These are phyloP conservation scores for Phytophthora constricta DNA, from an alignment of 352 stramenopile genomes.

Conservation along the genomic window DNA sequence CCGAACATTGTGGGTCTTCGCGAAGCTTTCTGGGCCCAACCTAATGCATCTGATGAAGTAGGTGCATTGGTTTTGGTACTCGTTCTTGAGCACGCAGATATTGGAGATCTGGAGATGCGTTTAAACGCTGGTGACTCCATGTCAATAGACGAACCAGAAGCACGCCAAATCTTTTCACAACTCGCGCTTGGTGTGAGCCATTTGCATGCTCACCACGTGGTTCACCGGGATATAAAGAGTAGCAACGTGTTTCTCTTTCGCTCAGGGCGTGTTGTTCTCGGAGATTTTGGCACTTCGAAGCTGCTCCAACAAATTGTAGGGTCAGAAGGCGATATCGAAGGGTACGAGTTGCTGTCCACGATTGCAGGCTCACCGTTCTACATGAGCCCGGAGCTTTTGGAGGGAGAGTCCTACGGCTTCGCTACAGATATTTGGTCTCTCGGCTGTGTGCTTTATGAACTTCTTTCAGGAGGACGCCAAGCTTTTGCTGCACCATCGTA, in stretches of 20 bases:
- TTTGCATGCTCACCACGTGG: conserved; percentile 57
- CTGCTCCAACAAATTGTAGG: conserved; percentile 24
- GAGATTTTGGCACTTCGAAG: conserved; percentile 78
- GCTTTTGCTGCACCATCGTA: conserved; percentile 73
- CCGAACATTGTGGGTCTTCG: conserved; percentile 62
- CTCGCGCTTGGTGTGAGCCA: conserved; percentile 90
- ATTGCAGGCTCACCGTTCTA: conserved; percentile 76
- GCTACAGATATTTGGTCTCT: conserved; percentile 82
- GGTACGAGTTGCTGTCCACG: conserved; percentile 43
- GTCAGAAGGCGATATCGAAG: conserved; percentile 1
- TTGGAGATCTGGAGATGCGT: conserved; percentile 60
- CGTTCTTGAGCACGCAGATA: conserved; percentile 74
- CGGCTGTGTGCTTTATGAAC: conserved; percentile 84
- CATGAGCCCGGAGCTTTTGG: conserved; percentile 79
- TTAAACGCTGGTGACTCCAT: conserved; percentile 21
- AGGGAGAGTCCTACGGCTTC: conserved; percentile 61
- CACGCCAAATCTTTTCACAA: conserved; percentile 49
- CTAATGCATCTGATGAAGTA: not conserved
- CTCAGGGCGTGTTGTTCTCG: conserved; percentile 79
- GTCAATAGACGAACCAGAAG: conserved; percentile 15
- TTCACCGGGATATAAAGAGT: conserved; percentile 90
- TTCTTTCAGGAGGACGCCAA: conserved; percentile 46
- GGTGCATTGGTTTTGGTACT: conserved; percentile 45
- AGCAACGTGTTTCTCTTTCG: conserved; percentile 87
- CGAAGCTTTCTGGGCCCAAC: conserved; percentile 57